Base-by-base conservation (phyloP, 2,329 filamentous ascomycete species). In the Triangularia verruculosa region DNA sequence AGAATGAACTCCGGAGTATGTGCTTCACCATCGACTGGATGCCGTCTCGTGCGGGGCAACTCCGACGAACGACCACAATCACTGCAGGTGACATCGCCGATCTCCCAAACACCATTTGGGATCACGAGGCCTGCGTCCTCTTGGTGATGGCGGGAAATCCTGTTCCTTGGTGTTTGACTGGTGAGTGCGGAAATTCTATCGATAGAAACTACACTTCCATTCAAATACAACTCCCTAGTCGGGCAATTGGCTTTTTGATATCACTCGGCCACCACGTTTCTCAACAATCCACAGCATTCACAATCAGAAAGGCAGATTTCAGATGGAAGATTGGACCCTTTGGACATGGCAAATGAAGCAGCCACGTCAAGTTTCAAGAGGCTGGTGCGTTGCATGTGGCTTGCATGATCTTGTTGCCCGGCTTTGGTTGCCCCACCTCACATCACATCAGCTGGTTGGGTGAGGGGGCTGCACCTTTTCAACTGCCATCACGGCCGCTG, bases 11-110 rank as follows among this genome's bases (percentile, higher is more conserved):
- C n/a, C n/a, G n/a, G n/a, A n/a, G n/a, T 57, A 53, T 12, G n/a
- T 9, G n/a, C 7, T 20, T 20, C 39, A 47, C 20, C 9, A 5
- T 47, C 52, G 22, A 15, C 17, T 13, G 12, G 27, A 57, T 9
- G n/a, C 11, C 25, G 17, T 39, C 17, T 25, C 56, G 32, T 43
- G 56, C 32, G 32, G 56, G 56, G 32, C 56, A 58, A 22, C 2
- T 58, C 17, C 20, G 32, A 57, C 54, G 12, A 11, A 32, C 30
- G 7, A 32, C 30, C 30, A 32, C 39, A 8, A 34, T 30, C 17
- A 57, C n/a, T 39, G 30, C 17, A 57, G 28, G 34, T 30, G 28
- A 57, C n/a, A 57, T 57, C 27, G 17, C 55, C 27, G n/a, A 57
- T 57, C 39, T 20, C 39, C 27, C 17, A 47, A 47, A 47, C 39